These are phyloP conservation scores for Aspergillus vadensis DNA, from an alignment of 2,329 filamentous ascomycete genomes.

Conservation along the genomic window DNA sequence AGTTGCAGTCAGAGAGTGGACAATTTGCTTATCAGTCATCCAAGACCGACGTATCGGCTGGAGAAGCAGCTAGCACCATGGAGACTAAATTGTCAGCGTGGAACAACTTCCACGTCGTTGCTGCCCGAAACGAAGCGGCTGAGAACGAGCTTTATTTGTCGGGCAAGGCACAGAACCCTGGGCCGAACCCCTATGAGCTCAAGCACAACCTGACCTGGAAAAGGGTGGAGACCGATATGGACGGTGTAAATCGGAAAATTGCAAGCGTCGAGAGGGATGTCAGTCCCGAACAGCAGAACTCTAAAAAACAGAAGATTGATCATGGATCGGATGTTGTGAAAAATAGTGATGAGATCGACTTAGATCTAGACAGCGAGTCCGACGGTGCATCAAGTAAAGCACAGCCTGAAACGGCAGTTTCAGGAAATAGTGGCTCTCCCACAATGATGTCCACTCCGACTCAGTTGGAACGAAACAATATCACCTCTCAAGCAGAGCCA, in stretches of 20 bases:
- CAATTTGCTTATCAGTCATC: not conserved
- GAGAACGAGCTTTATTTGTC: conserved; percentile 33
- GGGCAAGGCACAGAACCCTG: conserved; percentile 25
- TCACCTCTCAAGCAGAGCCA: not conserved
- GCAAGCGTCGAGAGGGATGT: conserved; percentile 22
- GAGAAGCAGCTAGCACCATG: conserved; percentile 5
- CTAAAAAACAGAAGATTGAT: conserved; percentile 27
- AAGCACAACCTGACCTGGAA: conserved; percentile 43
- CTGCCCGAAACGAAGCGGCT: conserved; percentile 35
- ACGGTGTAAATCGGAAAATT: conserved; percentile 27
- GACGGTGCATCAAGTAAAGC: conserved; percentile 19
- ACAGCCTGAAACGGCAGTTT: conserved; percentile 10
- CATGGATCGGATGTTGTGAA: conserved; percentile 29
- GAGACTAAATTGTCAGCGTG: conserved; percentile 37
- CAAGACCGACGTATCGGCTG: not conserved
- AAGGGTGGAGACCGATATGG: conserved; percentile 37
- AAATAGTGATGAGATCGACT: conserved; percentile 56
- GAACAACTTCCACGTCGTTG: conserved; percentile 40
- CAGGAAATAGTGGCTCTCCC: not conserved
- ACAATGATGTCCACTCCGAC: not conserved
- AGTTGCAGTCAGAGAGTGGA: not conserved
- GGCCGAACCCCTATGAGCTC: conserved; percentile 20
- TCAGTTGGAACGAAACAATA: not conserved
- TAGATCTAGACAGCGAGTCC: conserved; percentile 33
- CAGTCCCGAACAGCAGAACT: conserved; percentile 12